Evolutionary conservation across 495 filamentous ascomycete genomes (phyloP).

Genomic region (Penicillium diatomitis): DNA sequence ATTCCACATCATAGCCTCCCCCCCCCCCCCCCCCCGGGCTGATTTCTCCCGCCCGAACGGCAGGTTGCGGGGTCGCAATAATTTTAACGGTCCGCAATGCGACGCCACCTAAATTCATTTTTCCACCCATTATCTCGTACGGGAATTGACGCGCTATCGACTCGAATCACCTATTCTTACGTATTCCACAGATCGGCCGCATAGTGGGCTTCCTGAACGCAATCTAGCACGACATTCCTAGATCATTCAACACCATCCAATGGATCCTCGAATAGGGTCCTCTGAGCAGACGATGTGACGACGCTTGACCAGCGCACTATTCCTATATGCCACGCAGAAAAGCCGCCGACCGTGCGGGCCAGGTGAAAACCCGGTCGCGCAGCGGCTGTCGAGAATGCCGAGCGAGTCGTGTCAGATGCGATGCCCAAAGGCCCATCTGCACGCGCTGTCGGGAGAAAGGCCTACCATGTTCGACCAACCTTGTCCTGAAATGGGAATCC

Average conservation of each 20-base stretch:
- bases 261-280: neutral
- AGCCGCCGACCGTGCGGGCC: slow-evolving; percentile 33
- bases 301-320: slow-evolving; percentile 1
- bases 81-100: neutral
- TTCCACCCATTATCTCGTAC: neutral
- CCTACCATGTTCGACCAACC: slow-evolving; percentile 28
- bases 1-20: too few species aligned
- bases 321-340: slow-evolving; percentile 35
- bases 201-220: neutral
- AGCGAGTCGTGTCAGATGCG: slow-evolving; percentile 35
- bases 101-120: neutral
- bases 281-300: slow-evolving; percentile 19
- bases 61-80: neutral
- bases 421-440: slow-evolving; percentile 35
- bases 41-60: too few species aligned
- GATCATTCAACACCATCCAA: neutral
- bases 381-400: slow-evolving; percentile 37
- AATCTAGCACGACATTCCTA: neutral
- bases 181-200: neutral
- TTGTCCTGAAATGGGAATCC: slow-evolving; percentile 39
- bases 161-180: too few species aligned
- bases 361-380: slow-evolving; percentile 38
- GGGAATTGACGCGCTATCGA: too few species aligned
- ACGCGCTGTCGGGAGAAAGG: slow-evolving; percentile 30
- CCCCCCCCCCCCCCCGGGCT: too few species aligned